A percentile compares a stretch with the other conserved stretches of the same genome.
Evolutionary conservation across 352 stramenopile species (phyloP).

Genomic region (Pythium chondricola): DNA sequence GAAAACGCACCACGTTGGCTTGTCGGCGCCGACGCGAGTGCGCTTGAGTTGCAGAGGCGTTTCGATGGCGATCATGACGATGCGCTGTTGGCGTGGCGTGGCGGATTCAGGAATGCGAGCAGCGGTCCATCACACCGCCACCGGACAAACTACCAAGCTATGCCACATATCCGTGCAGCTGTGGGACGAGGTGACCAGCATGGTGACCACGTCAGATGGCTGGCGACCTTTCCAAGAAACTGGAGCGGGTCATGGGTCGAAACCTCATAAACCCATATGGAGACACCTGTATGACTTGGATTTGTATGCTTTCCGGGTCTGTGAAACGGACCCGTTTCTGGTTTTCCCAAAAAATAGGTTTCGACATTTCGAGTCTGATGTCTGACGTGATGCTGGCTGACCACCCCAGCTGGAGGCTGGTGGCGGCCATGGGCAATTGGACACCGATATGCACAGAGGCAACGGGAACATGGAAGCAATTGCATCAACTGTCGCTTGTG

Average conservation of each 20-base stretch:
- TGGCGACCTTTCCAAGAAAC: neutral
- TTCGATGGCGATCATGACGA: too few relatives aligned
- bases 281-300: too few relatives aligned
- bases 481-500: neutral
- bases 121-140: neutral
- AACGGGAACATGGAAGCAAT: neutral
- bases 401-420: too few relatives aligned
- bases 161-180: conserved; percentile 7
- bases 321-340: neutral
- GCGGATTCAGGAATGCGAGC: neutral
- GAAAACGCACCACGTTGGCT: too few relatives aligned
- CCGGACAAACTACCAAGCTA: neutral
- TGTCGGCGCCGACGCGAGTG: neutral
- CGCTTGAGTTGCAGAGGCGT: neutral
- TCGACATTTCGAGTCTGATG: too few relatives aligned
- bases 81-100: neutral
- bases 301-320: too few relatives aligned
- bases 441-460: neutral
- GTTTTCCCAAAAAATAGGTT: neutral
- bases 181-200: conserved; percentile 10
- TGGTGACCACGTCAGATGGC: conserved; percentile 10
- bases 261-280: neutral
- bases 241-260: neutral
- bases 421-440: too few relatives aligned
- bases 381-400: too few relatives aligned